These are phyloP conservation scores for Ligustrum vulgare DNA, from an alignment of 257 asterid species.

Conservation along the genomic window DNA sequence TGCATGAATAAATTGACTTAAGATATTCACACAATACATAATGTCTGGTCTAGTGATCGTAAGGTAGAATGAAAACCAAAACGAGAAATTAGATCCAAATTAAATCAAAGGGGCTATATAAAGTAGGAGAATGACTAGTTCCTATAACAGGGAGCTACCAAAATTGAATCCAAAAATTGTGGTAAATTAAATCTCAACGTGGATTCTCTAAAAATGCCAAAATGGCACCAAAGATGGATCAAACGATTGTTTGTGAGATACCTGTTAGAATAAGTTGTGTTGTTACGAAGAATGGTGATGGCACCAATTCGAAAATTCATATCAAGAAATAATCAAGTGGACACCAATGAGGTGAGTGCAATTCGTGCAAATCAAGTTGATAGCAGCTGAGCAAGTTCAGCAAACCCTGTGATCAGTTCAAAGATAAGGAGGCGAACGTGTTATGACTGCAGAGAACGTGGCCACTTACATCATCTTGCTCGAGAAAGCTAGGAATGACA, in stretches of 20 bases:
- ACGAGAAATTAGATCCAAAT: no score
- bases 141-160: no score
- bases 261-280: slow-evolving; percentile 80
- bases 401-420: slow-evolving; percentile 32
- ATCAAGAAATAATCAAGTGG: slow-evolving; percentile 27
- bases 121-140: no score
- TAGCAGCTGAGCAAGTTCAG: slow-evolving; percentile 24
- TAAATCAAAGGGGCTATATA: no score
- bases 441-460: slow-evolving; percentile 81
- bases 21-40: no score
- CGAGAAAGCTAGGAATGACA: no score
- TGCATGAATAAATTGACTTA: no score
- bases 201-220: no score
- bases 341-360: slow-evolving; percentile 9
- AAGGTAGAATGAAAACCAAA: no score
- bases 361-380: slow-evolving; percentile 23
- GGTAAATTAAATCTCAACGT: no score
- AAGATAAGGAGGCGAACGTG: slow-evolving; percentile 83
- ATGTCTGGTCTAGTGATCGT: no score
- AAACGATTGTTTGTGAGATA: slow-evolving; percentile 65
- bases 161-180: no score
- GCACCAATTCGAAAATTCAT: slow-evolving; percentile 25
- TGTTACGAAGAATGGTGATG: slow-evolving; percentile 53
- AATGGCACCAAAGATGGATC: slow-evolving; percentile 84
- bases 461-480: slow-evolving; percentile 80